Conservation (phyloP, 306 rosid species). For the Senna tora region DNA sequence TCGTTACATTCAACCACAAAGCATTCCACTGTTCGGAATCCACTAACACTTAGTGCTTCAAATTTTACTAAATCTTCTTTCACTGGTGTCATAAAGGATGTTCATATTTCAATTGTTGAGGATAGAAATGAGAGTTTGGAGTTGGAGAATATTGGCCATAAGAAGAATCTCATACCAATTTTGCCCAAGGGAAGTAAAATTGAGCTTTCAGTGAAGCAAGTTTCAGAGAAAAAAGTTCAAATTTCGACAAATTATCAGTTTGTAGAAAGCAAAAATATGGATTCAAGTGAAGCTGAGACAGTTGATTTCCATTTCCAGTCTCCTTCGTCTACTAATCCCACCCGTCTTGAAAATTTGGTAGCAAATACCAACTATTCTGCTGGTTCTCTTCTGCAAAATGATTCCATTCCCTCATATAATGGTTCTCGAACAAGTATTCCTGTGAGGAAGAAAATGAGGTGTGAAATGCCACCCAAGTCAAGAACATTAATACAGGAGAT, state of each 20-base stretch:
- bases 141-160: conserved; percentile 38
- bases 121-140: conserved; percentile 34
- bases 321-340: conserved; percentile 33
- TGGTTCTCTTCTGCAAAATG: conserved; percentile 40
- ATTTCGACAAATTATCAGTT: conserved; percentile 33
- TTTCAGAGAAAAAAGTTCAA: conserved; percentile 40
- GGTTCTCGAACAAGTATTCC: conserved; percentile 35
- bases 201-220: conserved; percentile 44
- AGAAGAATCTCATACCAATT: conserved; percentile 32
- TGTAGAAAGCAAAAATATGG: conserved; percentile 33
- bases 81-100: conserved; percentile 34
- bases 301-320: conserved; percentile 31
- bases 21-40: conserved; percentile 51
- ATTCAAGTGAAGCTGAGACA: conserved; percentile 40
- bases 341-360: conserved; percentile 30
- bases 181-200: conserved; percentile 39
- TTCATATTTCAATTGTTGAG: conserved; percentile 34
- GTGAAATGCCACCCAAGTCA: conserved; percentile 77
- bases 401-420: conserved; percentile 32
- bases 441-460: conserved; percentile 60
- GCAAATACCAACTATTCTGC: conserved; percentile 35
- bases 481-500: conserved; percentile 74
- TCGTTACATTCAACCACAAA: conserved; percentile 50
- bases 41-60: conserved; percentile 46
- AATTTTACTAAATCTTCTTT: conserved; percentile 42